Conservation (phyloP, 2,329 filamentous ascomycete species). For the Colletotrichum graminicola region DNA sequence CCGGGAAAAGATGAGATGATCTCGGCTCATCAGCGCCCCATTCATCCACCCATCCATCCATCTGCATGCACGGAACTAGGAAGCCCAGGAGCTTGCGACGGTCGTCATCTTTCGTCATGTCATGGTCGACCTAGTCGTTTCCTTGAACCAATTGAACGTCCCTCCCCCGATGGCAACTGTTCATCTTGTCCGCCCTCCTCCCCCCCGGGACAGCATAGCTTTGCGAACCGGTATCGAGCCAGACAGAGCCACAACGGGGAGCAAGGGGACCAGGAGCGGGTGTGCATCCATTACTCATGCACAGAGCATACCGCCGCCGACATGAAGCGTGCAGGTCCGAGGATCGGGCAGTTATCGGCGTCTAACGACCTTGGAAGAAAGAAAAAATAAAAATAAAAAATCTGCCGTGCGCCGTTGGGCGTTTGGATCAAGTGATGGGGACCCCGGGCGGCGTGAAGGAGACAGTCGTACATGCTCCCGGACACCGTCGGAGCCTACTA, state of each 20-base stretch:
- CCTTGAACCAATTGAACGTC: background rate
- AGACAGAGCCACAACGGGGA: slow-evolving; percentile 30
- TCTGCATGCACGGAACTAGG: slow-evolving; percentile 19
- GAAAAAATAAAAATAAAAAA: background rate
- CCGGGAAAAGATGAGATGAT: slow-evolving; percentile 32
- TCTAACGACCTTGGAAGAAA: slow-evolving; percentile 27
- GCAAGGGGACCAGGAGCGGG: slow-evolving; percentile 17
- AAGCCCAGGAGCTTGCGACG: slow-evolving; percentile 7
- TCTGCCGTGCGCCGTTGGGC: slow-evolving; percentile 38
- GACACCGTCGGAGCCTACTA: slow-evolving; percentile 4
- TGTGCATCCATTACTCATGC: slow-evolving; percentile 35
- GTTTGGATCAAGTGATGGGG: slow-evolving; percentile 35
- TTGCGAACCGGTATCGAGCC: slow-evolving; percentile 15
- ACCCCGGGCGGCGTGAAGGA: slow-evolving; percentile 17
- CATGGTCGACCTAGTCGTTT: slow-evolving; percentile 12
- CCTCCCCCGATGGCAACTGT: slow-evolving; percentile 3
- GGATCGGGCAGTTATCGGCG: slow-evolving; percentile 35
- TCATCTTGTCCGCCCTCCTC: slow-evolving; percentile 19
- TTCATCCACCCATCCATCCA: slow-evolving; percentile 20
- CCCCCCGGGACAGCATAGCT: slow-evolving; percentile 2
- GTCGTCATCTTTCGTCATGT: slow-evolving; percentile 23
- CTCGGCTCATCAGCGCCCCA: slow-evolving; percentile 35
- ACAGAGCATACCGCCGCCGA: slow-evolving; percentile 14
- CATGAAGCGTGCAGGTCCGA: slow-evolving; percentile 38
- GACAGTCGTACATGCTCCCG: slow-evolving; percentile 16